Evolutionary conservation across 1,284 basidiomycete genomes (phyloP).

Genomic region (Apiotrichum gamsii): DNA sequence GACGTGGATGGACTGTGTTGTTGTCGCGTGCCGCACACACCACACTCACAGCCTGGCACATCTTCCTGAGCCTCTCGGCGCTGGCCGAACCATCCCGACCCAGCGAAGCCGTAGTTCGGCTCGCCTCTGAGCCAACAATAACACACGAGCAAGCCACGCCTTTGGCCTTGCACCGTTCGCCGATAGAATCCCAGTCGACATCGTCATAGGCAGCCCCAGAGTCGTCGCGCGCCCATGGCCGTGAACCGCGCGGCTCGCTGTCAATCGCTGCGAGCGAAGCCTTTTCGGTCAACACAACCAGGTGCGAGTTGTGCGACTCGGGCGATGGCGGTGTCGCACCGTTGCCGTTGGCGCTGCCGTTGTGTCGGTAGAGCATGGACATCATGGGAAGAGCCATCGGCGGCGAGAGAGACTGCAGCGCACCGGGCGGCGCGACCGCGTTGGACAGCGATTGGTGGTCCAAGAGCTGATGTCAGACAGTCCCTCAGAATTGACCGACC

Average conservation of each 20-base stretch:
- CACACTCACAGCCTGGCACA: conserved; percentile 20
- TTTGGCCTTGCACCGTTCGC: conserved; percentile 15
- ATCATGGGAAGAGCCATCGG: conserved; percentile 15
- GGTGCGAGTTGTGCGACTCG: conserved; percentile 10
- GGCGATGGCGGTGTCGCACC: too few relatives aligned
- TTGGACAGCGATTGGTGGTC: conserved; percentile 14
- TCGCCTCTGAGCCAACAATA: conserved; percentile 11
- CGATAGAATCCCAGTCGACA: conserved; percentile 18
- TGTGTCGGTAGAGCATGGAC: conserved; percentile 11
- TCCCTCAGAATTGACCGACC: too few relatives aligned
- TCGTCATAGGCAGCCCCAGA: conserved; percentile 14
- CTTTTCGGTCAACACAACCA: conserved; percentile 19
- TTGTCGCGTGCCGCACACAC: too few relatives aligned
- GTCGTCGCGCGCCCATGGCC: conserved; percentile 12
- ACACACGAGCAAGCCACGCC: conserved; percentile 17
- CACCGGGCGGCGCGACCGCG: conserved; percentile 5
- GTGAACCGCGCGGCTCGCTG: conserved; percentile 8
- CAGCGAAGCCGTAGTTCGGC: not conserved
- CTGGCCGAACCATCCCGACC: conserved; percentile 13
- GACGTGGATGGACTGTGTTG: too few relatives aligned
- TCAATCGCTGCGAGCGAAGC: conserved; percentile 12
- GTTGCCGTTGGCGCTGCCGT: too few relatives aligned
- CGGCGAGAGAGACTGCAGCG: conserved; percentile 13
- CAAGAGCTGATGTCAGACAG: conserved; percentile 13
- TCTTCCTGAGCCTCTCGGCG: conserved; percentile 17